Conservation (phyloP, 2,329 filamentous ascomycete genomes). For the Fusarium sp. region DNA sequence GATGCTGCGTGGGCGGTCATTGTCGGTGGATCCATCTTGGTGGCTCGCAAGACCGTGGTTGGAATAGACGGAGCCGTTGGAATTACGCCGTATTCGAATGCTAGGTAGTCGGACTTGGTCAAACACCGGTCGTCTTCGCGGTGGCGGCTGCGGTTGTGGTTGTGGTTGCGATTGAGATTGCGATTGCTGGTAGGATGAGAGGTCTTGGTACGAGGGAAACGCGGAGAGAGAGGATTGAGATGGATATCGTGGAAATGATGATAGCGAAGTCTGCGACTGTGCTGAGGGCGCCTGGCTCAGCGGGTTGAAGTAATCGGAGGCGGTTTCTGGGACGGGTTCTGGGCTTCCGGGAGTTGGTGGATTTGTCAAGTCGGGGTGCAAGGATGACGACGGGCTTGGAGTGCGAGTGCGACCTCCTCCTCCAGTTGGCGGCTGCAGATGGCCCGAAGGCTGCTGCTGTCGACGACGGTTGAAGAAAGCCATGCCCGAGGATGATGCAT, state of each 20-base stretch:
- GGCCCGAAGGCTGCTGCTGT: conserved; percentile 30
- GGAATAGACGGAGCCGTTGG: conserved; percentile 40
- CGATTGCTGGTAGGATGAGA: background rate
- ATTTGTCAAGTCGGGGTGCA: conserved; percentile 1
- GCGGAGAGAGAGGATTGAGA: conserved; percentile 30
- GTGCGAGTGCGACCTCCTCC: conserved; percentile 4
- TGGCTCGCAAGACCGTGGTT: conserved; percentile 14
- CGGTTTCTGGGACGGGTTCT: conserved; percentile 37
- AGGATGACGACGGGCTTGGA: conserved; percentile 36
- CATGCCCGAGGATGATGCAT: conserved; percentile 35
- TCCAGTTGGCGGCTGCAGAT: background rate
- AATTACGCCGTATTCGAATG: conserved; percentile 42
- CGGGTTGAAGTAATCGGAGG: conserved; percentile 42
- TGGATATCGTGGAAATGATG: conserved; percentile 26
- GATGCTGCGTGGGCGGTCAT: conserved; percentile 49
- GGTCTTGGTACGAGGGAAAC: conserved; percentile 22
- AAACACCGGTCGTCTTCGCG: conserved; percentile 26
- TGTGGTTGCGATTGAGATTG: background rate
- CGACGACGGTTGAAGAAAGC: conserved; percentile 33
- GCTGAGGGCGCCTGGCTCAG: conserved; percentile 36
- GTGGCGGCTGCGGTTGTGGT: background rate
- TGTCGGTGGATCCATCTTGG: conserved; percentile 22
- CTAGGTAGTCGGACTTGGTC: conserved; percentile 41
- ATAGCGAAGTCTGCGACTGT: conserved; percentile 38
- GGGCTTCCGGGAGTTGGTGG: conserved; percentile 34